Base-by-base conservation (phyloP, 2,329 filamentous ascomycete species). In the Venturia oleaginea region DNA sequence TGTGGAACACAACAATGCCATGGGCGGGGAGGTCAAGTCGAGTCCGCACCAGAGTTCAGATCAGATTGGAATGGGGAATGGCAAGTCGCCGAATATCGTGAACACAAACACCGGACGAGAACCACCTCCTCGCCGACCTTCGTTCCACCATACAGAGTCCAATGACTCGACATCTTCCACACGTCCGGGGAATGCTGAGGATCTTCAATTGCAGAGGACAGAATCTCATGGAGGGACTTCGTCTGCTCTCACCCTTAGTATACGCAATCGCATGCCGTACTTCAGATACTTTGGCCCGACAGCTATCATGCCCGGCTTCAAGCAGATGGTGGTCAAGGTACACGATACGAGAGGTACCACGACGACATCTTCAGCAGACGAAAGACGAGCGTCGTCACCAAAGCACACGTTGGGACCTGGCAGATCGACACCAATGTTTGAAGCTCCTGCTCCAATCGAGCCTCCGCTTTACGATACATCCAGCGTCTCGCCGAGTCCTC, bases 261-360 rank as follows among this genome's bases (percentile, higher is more conserved):
- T 69, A 74, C 78, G 72, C 79, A 83, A 88, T 71, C 83, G 88
- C 63, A 90, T 96, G 67, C 91, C 91, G 0, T 96, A 94, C 73
- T 96, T 96, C 70, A 83, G 92, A 66, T 96, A 94, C 75, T 94
- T 96, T 72, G 92, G 91, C 0, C 90, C 91, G 0, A 96, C 92
- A 0, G 92, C 91, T 67, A 96, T 96, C 71, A 90, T 94, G 62
- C 91, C 91, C 1, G 91, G 91, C 27, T 95, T 92, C 77, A 95
- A 95, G 75, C 91, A 95, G 74, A 95, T 95, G 90, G 90, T 95
- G 32, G 87, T 89, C 65, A 87, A 88, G 63, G 85, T 92, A 37
- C 83, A 87, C 65, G 86, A 88, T 66, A 80, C 85, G 66, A 82
- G 86, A 30, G 81, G 82, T 30, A 86, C 86, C 62, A 82, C 80